Percentiles rank a stretch among this genome's conserved stretches.
These are phyloP conservation scores for Aspergillus sp. DNA, from an alignment of 2,329 filamentous ascomycete genomes.

Conservation along the genomic window DNA sequence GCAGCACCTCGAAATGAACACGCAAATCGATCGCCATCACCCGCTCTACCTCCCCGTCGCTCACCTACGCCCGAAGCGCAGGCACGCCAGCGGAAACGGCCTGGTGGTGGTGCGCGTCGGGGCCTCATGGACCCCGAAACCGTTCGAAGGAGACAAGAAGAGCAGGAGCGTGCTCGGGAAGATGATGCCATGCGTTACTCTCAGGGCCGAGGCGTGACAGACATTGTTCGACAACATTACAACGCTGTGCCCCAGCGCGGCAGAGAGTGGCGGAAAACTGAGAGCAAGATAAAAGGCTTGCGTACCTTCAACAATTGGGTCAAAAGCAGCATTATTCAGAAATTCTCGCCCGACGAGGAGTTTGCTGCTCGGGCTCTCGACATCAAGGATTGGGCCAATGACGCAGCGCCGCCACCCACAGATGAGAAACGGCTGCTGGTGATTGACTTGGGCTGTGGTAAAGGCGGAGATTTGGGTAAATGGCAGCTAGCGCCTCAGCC, in stretches of 20 bases:
- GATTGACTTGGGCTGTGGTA: slow-evolving; percentile 93
- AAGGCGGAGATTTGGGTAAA: slow-evolving; percentile 91
- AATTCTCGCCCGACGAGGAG: slow-evolving; percentile 82
- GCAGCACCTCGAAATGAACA: slow-evolving; percentile 24
- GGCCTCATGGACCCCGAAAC: slow-evolving; percentile 39
- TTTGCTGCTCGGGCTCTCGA: slow-evolving; percentile 56
- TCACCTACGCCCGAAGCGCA: slow-evolving; percentile 42
- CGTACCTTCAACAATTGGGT: slow-evolving; percentile 98
- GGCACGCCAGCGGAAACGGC: slow-evolving; percentile 45
- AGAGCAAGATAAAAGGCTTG: slow-evolving; percentile 91
- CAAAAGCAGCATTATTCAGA: slow-evolving; percentile 95
- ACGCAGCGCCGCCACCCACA: slow-evolving; percentile 29
- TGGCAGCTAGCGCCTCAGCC: slow-evolving; percentile 93
- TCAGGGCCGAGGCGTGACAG: slow-evolving; percentile 64
- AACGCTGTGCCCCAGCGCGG: slow-evolving; percentile 93
- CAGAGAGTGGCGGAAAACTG: slow-evolving; percentile 89
- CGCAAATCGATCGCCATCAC: slow-evolving; percentile 39
- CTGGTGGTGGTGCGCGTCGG: slow-evolving; percentile 46
- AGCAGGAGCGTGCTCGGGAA: slow-evolving; percentile 42
- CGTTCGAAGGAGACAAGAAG: slow-evolving; percentile 43
- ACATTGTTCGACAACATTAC: slow-evolving; percentile 91
- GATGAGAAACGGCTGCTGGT: slow-evolving; percentile 67
- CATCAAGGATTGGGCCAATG: slow-evolving; percentile 45
- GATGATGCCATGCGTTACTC: slow-evolving; percentile 37
- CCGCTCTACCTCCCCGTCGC: slow-evolving; percentile 33